Evolutionary conservation across 164 flowering plant genomes (phyloP), one percentile per base, ranked within the genome.

Genomic region (Umbilicus rupestris): DNA sequence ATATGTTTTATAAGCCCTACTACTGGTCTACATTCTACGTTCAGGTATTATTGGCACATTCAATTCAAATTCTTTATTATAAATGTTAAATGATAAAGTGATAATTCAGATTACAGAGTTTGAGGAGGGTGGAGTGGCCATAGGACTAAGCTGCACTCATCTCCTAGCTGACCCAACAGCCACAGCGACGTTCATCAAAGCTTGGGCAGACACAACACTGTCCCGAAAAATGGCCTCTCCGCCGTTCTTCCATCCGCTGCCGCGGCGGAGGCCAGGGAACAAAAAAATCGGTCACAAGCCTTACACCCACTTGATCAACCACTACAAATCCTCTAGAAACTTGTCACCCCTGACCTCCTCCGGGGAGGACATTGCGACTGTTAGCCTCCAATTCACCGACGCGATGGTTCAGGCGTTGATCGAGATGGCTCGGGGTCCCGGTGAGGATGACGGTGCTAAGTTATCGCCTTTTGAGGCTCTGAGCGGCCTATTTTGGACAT

Each of bases 71-170:
- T 41, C 44, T 7, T 0, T 9, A 20, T 9, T 16, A 30, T 59
- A 14, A 28, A 46, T 3, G n/a, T n/a, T n/a, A n/a, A n/a, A n/a
- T n/a, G n/a, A n/a, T n/a, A n/a, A n/a, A n/a, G n/a, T n/a, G n/a
- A n/a, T n/a, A n/a, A n/a, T n/a, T n/a, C n/a, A 87, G 96, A 5
- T 85, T 42, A 83, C 89, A 42, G 90, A 84, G 74, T 87, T 89
- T 73, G 89, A 87, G 70, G 79, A 70, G 57, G 96, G 87, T 35
- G 91, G 91, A 22, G 15, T 89, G 16, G 90, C 92, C 24, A 75
- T 89, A 45, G 91, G 92, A 17, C 73, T 87, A 63, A 89, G 92
- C 70, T 87, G 92, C 78, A 73, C 44, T 66, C 92, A 89, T 75
- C 83, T 89, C 35, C 76, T 85, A 0, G 84, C 82, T 1, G 89